Evolutionary conservation across 768 basidiomycete species (phyloP), one percentile per base, ranked within the genome.

Genomic region (Lentinula edodes): DNA sequence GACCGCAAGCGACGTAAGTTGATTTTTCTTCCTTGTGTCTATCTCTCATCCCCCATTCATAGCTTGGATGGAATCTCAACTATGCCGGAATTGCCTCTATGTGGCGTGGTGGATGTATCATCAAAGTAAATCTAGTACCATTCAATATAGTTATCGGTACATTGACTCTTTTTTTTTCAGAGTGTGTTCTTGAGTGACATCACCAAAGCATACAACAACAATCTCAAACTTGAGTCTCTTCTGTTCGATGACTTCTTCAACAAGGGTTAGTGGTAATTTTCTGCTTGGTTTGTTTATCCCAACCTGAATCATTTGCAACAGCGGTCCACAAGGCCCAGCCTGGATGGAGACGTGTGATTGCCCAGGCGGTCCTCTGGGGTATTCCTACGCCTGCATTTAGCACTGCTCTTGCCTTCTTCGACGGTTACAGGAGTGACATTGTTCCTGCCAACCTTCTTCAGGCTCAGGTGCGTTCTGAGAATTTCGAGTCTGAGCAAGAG

Each of bases 101-200:
- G 95, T 99, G 97, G 97, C 93, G 96, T 70, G 97, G 97, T 66
- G 97, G 97, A 66, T 98, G 96, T 76, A 99, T 99, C 76, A 98
- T 99, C 84, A 96, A 96, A 85, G 90, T 86, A 62, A 65, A 66
- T 42, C 28, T 1, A 23, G 18, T 13, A 23, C 15, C 50, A 23
- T 34, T 20, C 50, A 45, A 20, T 39, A 1, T 12, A 15, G 15
- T 54, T 36, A 35, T 34, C 35, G 13, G 13, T 32, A 72, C 73
- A 69, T 53, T 61, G 71, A 67, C 64, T 28, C 6, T 43, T n/a
- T 45, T 56, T 43, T n/a, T 45, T 56, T 41, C 61, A 85, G 89
- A 90, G 87, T 69, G 95, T 98, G 68, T 97, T 98, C 88, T 83
- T 98, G 58, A 84, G 89, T 65, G 95, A 98, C 72, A 96, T 97